phyloP scores from a whole-genome alignment of 805 yeast species.

The Pichia cabralensis region DNA sequence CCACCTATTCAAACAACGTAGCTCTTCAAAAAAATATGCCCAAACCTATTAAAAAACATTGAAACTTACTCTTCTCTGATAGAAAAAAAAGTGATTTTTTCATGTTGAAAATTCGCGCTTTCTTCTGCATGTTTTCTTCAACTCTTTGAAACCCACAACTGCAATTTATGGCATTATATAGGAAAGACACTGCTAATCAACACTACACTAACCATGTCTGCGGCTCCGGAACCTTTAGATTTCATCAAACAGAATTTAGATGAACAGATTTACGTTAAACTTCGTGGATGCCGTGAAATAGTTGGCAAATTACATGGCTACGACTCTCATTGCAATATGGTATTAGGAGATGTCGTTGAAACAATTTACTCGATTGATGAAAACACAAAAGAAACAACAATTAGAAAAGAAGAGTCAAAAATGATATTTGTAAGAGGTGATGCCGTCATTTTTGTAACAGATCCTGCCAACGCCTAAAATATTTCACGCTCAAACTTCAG shows the following conservation, averaged over 20 bases:
- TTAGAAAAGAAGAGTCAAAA: slow-evolving; percentile 55
- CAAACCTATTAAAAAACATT: no score
- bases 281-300: slow-evolving; percentile 90
- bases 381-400: slow-evolving; percentile 32
- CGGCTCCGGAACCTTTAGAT: slow-evolving; percentile 73
- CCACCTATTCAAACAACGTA: no score
- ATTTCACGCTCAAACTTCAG: no score
- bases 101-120: no score
- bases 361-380: slow-evolving; percentile 55
- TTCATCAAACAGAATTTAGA: slow-evolving; percentile 77
- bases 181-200: no score
- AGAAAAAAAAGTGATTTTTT: no score
- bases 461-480: slow-evolving; percentile 21
- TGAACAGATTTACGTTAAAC: slow-evolving; percentile 76
- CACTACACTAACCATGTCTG: background rate
- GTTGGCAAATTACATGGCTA: slow-evolving; percentile 85
- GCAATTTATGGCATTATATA: no score
- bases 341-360: slow-evolving; percentile 86
- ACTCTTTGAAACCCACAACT: no score
- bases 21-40: no score
- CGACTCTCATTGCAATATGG: slow-evolving; percentile 95
- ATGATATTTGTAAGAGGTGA: slow-evolving; percentile 98
- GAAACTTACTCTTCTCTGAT: no score
- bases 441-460: slow-evolving; percentile 71
- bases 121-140: no score